Conservation (phyloP, 2,329 filamentous ascomycete species). For the Paraphaeosphaeria minitans region DNA sequence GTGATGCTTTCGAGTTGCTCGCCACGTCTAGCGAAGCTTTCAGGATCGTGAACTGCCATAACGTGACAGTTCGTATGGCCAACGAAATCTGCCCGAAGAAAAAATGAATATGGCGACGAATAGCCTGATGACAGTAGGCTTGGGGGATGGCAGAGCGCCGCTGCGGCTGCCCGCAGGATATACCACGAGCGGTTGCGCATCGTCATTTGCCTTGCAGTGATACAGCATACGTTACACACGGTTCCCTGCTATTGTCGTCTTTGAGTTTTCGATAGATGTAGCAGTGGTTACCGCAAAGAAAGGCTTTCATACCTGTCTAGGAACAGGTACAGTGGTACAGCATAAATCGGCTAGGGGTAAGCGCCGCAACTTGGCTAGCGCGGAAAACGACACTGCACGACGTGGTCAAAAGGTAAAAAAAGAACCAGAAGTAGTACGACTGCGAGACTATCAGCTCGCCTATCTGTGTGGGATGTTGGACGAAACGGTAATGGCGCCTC, state of each 20-base stretch:
- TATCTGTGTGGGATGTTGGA: neutral
- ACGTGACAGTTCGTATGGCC: neutral
- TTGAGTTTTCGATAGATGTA: neutral
- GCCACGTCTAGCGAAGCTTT: conserved; percentile 25
- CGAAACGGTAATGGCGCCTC: neutral
- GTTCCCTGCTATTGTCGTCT: neutral
- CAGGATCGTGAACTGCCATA: conserved; percentile 29
- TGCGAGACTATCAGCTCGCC: neutral
- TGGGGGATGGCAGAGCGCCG: neutral
- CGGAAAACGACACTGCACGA: neutral
- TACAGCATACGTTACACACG: neutral
- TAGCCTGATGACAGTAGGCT: neutral
- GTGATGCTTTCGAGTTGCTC: conserved; percentile 31
- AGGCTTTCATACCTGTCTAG: conserved; percentile 1
- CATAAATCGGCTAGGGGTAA: conserved; percentile 3
- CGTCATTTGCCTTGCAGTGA: neutral
- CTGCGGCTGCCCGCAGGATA: neutral
- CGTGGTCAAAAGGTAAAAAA: neutral
- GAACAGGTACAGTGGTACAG: neutral
- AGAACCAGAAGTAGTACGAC: neutral
- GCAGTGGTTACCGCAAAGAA: neutral
- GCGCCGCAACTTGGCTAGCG: neutral
- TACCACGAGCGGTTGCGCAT: neutral
- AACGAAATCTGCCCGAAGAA: neutral
- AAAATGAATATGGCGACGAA: neutral